These are phyloP conservation scores for Cucumis sativus DNA, from an alignment of 306 rosid species.

Conservation along the genomic window Cucumber_9930_V3 NC_026656.2:22366001-22366500, in stretches of 20 bases:
- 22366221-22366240: neutral
- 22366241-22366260: neutral
- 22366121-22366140: conserved; percentile 84
- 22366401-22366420: conserved; percentile 42
- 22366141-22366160: conserved; percentile 97
- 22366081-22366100: neutral
- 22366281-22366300: neutral
- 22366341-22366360: too few relatives aligned
- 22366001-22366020: conserved; percentile 7
- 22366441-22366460: conserved; percentile 71
- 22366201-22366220: conserved; percentile 82
- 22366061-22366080: neutral
- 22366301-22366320: too few relatives aligned
- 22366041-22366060: neutral
- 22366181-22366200: conserved; percentile 66
- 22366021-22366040: neutral
- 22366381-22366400: conserved; percentile 62
- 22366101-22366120: conserved; percentile 26
- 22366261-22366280: neutral
- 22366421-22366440: conserved; percentile 53
- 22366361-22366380: neutral
- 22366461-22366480: conserved; percentile 60
- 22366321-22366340: too few relatives aligned
- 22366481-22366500: conserved; percentile 65
- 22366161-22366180: conserved; percentile 90